A percentile compares a stretch with the other conserved stretches of the same genome.
phyloP scores from a whole-genome alignment of 2,329 filamentous ascomycete genomes.

The Colletotrichum sidae region DNA sequence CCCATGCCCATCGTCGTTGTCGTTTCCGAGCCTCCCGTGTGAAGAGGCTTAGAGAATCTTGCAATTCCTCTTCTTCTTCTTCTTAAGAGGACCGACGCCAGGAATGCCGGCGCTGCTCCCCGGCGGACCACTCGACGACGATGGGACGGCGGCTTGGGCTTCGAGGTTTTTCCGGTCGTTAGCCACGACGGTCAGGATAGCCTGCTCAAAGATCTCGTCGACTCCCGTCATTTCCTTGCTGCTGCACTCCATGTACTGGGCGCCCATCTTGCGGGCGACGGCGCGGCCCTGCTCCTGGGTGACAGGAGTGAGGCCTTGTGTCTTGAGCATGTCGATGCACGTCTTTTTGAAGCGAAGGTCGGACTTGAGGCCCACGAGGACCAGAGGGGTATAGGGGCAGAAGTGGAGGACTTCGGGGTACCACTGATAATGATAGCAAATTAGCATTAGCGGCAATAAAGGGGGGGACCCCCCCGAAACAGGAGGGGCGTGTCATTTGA shows the following conservation, averaged over 20 bases:
- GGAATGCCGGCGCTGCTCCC: constrained; percentile 50
- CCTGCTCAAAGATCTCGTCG: constrained; percentile 94
- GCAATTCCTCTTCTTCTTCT: constrained; percentile 88
- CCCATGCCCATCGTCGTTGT: constrained; percentile 28
- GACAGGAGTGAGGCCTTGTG: constrained; percentile 94
- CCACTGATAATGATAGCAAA: constrained; percentile 72
- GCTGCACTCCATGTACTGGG: constrained; percentile 97
- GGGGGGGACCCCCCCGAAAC: constrained; percentile 8
- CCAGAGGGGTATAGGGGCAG: constrained; percentile 95
- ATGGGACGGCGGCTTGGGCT: constrained; percentile 54
- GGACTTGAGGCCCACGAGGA: constrained; percentile 96
- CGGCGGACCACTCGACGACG: constrained; percentile 50
- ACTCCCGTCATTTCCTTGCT: constrained; percentile 97
- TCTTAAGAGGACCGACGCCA: constrained; percentile 67
- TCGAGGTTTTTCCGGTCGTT: constrained; percentile 77
- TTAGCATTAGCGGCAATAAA: constrained; percentile 43
- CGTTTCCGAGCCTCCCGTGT: constrained; percentile 20
- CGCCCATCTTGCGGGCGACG: constrained; percentile 93
- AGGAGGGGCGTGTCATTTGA: constrained; percentile 19
- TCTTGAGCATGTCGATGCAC: constrained; percentile 98
- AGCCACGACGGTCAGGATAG: constrained; percentile 89
- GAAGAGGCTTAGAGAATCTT: constrained; percentile 72
- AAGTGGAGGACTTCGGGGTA: constrained; percentile 99
- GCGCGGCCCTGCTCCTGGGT: constrained; percentile 89
- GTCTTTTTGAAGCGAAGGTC: constrained; percentile 95